Evolutionary conservation across 163 green algal species (phyloP), one percentile per base, ranked within the genome.

Genomic region (Chlamydomonas reinhardtii): DNA sequence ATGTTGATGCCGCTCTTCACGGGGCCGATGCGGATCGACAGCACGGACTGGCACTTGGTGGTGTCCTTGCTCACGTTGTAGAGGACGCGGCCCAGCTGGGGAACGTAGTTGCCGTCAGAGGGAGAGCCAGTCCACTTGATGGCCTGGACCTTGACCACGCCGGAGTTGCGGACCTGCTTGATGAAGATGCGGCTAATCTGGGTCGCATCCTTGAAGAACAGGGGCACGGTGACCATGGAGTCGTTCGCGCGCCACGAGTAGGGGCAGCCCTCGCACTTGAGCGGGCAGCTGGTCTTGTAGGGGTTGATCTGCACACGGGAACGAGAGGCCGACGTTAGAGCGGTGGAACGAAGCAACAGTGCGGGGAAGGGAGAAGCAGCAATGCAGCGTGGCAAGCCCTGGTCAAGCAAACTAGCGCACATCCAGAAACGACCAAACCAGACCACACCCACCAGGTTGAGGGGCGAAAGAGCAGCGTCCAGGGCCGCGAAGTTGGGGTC

Each of bases 1-100:
- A 39, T 20, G 76, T 74, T 64, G 11, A 74, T 83, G 76, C 76
- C 76, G 62, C 61, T 74, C 22, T 32, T n/a, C 29, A 43, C 48
- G 37, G 76, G 15, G 29, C 32, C 29, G 22, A 75, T 69, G 37
- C 56, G 64, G 29, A 84, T 65, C 32, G 25, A 29, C 9, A 84
- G 64, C 29, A 84, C 76, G 29, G 64, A 54, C 64, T 66, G n/a
- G 65, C 76, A 84, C 15, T 12, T 52, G 27, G 59, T 32, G 20
- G 32, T 17, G 70, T 56, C 35, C 25, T 54, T 27, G 31, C 43
- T 27, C 20, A 27, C 29, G 27, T 52, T 17, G 24, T 54, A 59
- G 14, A 64, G 22, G 6, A 20, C 31, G 12, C 31, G 1, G 29
- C 22, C n/a, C 4, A 82, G 34, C 16, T 52, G 17, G 9, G 68